These are phyloP conservation scores for Persicaria tinctoria DNA, from an alignment of 148 eudicot genomes.

Conservation along the genomic window DNA sequence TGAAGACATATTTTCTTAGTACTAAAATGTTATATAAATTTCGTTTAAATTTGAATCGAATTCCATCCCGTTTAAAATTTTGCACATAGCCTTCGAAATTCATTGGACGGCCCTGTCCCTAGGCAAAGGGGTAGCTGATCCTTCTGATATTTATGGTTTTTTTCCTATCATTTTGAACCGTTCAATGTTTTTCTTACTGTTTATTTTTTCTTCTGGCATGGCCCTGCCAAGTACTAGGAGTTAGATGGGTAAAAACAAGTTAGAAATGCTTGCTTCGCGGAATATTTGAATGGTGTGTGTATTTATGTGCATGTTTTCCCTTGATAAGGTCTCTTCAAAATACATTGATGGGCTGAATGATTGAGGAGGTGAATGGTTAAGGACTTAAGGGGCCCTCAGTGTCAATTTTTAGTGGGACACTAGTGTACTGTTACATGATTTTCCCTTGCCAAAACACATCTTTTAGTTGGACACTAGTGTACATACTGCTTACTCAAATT, in stretches of 20 bases:
- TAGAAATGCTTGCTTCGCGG: background rate
- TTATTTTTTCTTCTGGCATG: background rate
- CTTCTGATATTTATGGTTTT: background rate
- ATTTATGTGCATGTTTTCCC: background rate
- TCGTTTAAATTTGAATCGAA: too few relatives aligned
- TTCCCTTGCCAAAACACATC: background rate
- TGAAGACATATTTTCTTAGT: too few relatives aligned
- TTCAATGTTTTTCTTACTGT: background rate
- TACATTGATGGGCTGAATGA: background rate
- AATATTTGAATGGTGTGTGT: background rate
- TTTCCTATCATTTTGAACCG: background rate
- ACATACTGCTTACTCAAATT: too few relatives aligned
- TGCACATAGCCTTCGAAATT: too few relatives aligned
- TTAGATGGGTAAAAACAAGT: background rate
- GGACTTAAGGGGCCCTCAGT: background rate
- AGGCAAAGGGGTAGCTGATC: constrained; percentile 27
- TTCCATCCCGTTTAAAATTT: too few relatives aligned
- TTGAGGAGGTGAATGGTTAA: background rate
- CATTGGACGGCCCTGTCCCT: too few relatives aligned
- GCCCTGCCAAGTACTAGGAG: background rate
- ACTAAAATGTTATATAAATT: too few relatives aligned
- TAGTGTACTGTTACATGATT: background rate
- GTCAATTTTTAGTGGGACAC: background rate
- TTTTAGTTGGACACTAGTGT: too few relatives aligned
- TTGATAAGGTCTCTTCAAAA: background rate